phyloP scores from a whole-genome alignment of 129 eudicot species.

The Kitagawia praeruptora region DNA sequence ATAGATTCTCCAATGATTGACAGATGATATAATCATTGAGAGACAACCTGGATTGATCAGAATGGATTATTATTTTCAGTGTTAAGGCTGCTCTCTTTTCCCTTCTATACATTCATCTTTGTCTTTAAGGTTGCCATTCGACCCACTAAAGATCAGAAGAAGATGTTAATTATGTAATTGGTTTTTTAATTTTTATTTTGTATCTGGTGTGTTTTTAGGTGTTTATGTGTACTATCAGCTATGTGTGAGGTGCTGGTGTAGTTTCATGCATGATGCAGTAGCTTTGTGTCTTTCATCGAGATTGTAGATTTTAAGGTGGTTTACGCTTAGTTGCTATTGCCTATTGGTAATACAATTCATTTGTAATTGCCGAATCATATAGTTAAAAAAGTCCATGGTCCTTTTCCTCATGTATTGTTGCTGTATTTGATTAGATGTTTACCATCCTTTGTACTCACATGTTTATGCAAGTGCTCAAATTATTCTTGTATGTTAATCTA shows the following conservation, averaged over 20 bases:
- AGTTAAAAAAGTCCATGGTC: neutral
- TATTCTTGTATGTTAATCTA: neutral
- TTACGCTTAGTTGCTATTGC: no score
- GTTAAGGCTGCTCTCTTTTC: no score
- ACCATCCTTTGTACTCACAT: neutral
- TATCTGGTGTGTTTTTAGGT: neutral
- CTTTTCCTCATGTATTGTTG: neutral
- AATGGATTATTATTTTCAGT: no score
- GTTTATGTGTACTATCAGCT: neutral
- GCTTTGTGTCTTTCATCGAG: neutral
- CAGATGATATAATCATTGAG: no score
- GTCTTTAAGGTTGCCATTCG: neutral
- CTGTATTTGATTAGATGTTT: neutral
- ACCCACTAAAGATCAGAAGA: neutral
- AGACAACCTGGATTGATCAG: no score
- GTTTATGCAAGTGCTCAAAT: neutral
- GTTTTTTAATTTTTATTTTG: no score
- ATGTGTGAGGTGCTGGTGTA: neutral
- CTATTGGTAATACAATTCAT: no score
- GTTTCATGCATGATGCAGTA: neutral
- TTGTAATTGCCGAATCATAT: no score
- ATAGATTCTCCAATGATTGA: no score
- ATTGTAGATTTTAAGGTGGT: neutral
- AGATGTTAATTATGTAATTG: neutral
- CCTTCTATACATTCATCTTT: no score